Base-by-base conservation (phyloP, 2,329 filamentous ascomycete species). In the Ophiostoma himal-ulmi region DNA sequence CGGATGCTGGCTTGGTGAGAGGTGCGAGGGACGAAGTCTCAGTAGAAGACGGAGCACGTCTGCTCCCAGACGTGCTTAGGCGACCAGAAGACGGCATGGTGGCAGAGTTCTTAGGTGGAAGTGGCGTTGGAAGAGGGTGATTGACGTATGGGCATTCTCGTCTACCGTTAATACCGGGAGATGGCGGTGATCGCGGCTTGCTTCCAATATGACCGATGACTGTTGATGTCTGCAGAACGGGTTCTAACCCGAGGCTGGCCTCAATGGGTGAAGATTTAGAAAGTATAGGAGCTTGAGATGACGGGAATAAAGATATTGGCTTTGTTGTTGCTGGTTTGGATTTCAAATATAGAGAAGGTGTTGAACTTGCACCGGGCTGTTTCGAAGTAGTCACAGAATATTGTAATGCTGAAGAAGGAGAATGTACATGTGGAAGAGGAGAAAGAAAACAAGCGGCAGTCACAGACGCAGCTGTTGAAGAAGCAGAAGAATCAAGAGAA, bases 71-170 rank as follows among this genome's bases (percentile, higher is more conserved):
- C 20, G 67, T 64, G 57, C 44, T 69, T 26, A 70, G 65, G 30
- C 69, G 69, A 6, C 26, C 26, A 8, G 62, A 22, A 10, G 37
- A 62, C 14, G 68, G 64, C 72, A 72, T 74, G 67, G 71, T 75
- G 74, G 70, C 71, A 65, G 73, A 66, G 70, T 67, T 74, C 73
- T 75, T 76, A 41, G 74, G 75, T 69, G 73, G 75, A 30, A 75
- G 75, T 44, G 74, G 77, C 70, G 73, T 75, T 73, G 76, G 76
- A 20, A 78, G 76, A 70, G 75, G 78, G 65, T 76, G 75, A 70
- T 76, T 75, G 69, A 78, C 70, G 71, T 77, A 77, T 68, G 76
- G 75, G 71, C 71, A 71, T 73, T 72, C 73, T 71, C 76, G 76
- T 71, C 69, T 75, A 68, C 76, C 76, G 69, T 74, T 75, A 39